phyloP scores from a whole-genome alignment of 1,284 basidiomycete species.

The Ustilago tritici region DNA sequence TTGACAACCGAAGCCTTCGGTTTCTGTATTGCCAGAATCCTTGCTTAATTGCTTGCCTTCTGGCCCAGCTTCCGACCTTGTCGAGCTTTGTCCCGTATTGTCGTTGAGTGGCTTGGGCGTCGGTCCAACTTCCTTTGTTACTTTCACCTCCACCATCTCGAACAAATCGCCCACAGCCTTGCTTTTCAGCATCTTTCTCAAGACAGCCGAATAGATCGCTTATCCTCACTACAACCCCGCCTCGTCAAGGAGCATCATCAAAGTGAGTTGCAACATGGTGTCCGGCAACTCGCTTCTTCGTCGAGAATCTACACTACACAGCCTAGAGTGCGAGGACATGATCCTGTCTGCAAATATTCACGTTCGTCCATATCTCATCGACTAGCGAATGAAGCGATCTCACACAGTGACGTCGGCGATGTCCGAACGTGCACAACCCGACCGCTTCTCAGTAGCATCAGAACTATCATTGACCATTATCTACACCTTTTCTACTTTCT shows the following conservation, averaged over 20 bases:
- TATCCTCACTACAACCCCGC: background rate
- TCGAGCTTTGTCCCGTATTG: background rate
- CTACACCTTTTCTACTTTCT: background rate
- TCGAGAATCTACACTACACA: too few relatives aligned
- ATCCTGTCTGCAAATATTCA: too few relatives aligned
- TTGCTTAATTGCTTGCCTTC: background rate
- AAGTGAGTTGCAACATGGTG: background rate
- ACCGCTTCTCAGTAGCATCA: background rate
- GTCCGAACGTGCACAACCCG: background rate
- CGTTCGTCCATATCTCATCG: background rate
- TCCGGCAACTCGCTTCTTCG: background rate
- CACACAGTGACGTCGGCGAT: background rate
- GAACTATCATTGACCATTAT: background rate
- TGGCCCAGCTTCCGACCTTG: background rate
- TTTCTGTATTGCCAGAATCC: background rate
- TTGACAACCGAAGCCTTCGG: background rate
- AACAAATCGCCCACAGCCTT: background rate
- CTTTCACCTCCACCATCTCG: background rate
- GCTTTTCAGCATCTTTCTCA: background rate
- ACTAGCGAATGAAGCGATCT: background rate
- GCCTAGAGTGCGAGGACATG: too few relatives aligned
- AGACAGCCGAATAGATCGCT: background rate
- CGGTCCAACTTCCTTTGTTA: background rate
- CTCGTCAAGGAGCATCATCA: background rate
- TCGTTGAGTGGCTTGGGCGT: background rate